Evolutionary conservation across 2,329 filamentous ascomycete species (phyloP).

Genomic region (Penicillium sp.): DNA sequence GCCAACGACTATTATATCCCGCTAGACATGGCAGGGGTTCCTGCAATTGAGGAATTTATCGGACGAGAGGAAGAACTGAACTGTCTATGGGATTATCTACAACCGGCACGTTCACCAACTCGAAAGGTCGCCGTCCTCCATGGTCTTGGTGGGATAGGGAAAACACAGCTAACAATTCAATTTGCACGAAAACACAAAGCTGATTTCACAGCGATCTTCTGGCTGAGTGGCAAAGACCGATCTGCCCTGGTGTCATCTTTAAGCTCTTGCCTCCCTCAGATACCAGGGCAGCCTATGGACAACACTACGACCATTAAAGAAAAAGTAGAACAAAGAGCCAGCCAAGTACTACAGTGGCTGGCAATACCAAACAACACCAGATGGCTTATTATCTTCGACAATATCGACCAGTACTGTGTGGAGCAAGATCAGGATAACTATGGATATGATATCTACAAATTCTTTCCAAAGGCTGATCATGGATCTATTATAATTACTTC

Average conservation of each 20-base stretch:
- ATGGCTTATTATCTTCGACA: conserved; percentile 38
- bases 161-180: conserved; percentile 30
- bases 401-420: conserved; percentile 31
- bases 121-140: conserved; percentile 27
- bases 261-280: conserved; percentile 20
- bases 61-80: conserved; percentile 25
- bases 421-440: conserved; percentile 10
- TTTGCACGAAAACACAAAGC: conserved; percentile 28
- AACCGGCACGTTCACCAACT: conserved; percentile 10
- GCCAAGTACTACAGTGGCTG: conserved; percentile 22
- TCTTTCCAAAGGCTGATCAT: conserved; percentile 40
- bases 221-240: conserved; percentile 31
- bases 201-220: conserved; percentile 32
- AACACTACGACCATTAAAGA: conserved; percentile 13
- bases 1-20: conserved; percentile 16
- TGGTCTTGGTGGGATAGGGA: conserved; percentile 32
- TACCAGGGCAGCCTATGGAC: conserved; percentile 18
- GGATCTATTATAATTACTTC: conserved; percentile 52
- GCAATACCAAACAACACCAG: conserved; percentile 21
- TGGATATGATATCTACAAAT: conserved; percentile 36
- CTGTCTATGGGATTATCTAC: conserved; percentile 22
- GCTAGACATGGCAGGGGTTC: conserved; percentile 18
- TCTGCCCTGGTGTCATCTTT: conserved; percentile 26
- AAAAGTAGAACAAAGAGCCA: conserved; percentile 23
- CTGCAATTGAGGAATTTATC: conserved; percentile 21